Percentiles rank a stretch among this genome's conserved stretches.
phyloP scores from a whole-genome alignment of 805 yeast genomes.

The Kluyveromyces wickerhamii region DNA sequence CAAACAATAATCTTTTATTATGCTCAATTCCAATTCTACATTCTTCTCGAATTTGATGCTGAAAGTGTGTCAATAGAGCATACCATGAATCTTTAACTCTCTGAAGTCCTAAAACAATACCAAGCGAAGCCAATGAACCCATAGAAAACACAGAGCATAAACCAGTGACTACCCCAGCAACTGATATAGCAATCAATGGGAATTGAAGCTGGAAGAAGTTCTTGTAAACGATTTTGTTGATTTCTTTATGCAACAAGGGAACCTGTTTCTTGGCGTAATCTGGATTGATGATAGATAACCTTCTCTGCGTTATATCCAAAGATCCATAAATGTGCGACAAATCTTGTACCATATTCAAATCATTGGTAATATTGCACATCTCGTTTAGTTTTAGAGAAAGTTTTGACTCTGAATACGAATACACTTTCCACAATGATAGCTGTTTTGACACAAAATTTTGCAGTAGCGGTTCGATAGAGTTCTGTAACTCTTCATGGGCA shows the following conservation, averaged over 20 bases:
- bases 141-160: conserved; percentile 27
- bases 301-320: conserved; percentile 17
- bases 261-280: conserved; percentile 8
- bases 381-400: conserved; percentile 21
- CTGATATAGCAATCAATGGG: conserved; percentile 23
- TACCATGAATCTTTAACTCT: conserved; percentile 28
- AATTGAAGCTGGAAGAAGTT: conserved; percentile 28
- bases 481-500: conserved; percentile 28
- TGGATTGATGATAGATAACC: conserved; percentile 13
- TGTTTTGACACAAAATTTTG: conserved; percentile 19
- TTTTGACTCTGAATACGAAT: conserved; percentile 25
- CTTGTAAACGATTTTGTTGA: conserved; percentile 18
- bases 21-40: conserved; percentile 13
- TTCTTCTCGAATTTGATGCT: conserved; percentile 9
- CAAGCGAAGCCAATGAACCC: conserved; percentile 28
- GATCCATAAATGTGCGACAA: conserved; percentile 30
- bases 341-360: conserved; percentile 20
- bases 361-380: conserved; percentile 18
- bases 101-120: conserved; percentile 26
- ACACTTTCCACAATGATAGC: conserved; percentile 28
- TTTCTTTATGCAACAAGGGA: conserved; percentile 18
- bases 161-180: conserved; percentile 23
- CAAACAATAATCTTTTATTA: conserved; percentile 6
- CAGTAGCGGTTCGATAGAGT: conserved; percentile 22
- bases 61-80: conserved; percentile 11